A percentile compares a stretch with the other conserved stretches of the same genome.
phyloP scores from a whole-genome alignment of 75 land plant species.

The Adiantum capillusveneris region DNA sequence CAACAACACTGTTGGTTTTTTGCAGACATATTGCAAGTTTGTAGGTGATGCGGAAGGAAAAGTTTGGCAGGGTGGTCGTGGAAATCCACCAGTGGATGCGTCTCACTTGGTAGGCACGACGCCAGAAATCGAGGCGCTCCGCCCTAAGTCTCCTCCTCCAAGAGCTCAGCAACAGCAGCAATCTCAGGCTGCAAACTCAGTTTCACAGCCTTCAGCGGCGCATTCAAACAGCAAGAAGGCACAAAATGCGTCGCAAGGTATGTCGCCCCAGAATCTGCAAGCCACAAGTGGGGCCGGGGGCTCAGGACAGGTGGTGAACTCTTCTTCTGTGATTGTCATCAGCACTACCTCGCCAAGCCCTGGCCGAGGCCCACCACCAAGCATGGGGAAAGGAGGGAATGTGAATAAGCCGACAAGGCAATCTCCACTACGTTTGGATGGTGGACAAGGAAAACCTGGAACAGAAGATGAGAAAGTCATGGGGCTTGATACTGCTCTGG shows the following conservation, averaged over 20 bases:
- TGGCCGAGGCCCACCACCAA: neutral
- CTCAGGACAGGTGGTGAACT: conserved; percentile 7
- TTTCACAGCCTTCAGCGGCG: conserved; percentile 39
- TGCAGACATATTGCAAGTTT: conserved; percentile 51
- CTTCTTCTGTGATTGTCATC: conserved; percentile 4
- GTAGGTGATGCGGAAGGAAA: conserved; percentile 92
- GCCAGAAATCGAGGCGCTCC: conserved; percentile 87
- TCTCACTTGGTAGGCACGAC: conserved; percentile 89
- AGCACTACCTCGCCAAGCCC: neutral
- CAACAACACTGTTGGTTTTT: neutral
- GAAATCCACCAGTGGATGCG: conserved; percentile 96
- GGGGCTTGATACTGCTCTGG: too few species aligned
- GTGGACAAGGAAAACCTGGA: too few species aligned
- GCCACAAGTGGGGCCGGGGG: conserved; percentile 16
- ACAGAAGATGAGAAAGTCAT: too few species aligned
- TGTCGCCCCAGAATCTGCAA: conserved; percentile 27
- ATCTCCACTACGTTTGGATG: too few species aligned
- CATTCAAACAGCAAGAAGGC: conserved; percentile 52
- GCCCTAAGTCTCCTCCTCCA: conserved; percentile 94
- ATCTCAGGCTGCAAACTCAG: conserved; percentile 36
- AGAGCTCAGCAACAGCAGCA: conserved; percentile 74
- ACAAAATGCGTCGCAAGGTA: conserved; percentile 36
- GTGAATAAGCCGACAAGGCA: too few species aligned
- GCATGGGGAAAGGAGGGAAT: too few species aligned
- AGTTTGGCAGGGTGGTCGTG: conserved; percentile 97